phyloP scores from a whole-genome alignment of 2,329 filamentous ascomycete genomes.

The Diaporthe citrichinensis region DNA sequence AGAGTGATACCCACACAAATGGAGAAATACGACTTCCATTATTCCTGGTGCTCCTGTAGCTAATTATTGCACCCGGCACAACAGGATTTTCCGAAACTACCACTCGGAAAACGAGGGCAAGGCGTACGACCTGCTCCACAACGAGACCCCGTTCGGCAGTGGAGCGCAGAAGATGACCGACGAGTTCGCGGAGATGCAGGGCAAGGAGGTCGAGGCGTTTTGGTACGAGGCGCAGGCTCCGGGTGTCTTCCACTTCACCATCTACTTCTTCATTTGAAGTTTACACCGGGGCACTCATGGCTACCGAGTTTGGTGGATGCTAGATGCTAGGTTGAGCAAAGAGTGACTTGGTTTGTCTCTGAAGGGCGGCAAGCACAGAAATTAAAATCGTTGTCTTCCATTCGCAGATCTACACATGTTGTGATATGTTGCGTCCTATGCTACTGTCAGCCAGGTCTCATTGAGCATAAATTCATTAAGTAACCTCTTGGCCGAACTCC shows the following conservation, averaged over 20 bases:
- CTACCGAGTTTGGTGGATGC: background rate
- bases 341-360: background rate
- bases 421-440: background rate
- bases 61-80: background rate
- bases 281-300: background rate
- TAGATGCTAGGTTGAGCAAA: background rate
- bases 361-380: background rate
- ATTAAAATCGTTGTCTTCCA: background rate
- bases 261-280: background rate
- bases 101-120: background rate
- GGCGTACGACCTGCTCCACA: background rate
- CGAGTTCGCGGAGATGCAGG: slow-evolving; percentile 1
- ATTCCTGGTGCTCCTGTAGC: background rate
- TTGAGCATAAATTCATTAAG: background rate
- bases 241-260: background rate
- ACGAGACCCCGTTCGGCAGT: background rate
- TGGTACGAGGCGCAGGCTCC: background rate
- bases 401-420: background rate
- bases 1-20: background rate
- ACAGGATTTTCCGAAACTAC: background rate
- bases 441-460: background rate
- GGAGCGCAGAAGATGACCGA: slow-evolving; percentile 4
- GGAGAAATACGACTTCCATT: background rate
- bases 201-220: background rate
- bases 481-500: background rate